phyloP scores from a whole-genome alignment of 495 filamentous ascomycete species.

The Neurospora pannonica region DNA sequence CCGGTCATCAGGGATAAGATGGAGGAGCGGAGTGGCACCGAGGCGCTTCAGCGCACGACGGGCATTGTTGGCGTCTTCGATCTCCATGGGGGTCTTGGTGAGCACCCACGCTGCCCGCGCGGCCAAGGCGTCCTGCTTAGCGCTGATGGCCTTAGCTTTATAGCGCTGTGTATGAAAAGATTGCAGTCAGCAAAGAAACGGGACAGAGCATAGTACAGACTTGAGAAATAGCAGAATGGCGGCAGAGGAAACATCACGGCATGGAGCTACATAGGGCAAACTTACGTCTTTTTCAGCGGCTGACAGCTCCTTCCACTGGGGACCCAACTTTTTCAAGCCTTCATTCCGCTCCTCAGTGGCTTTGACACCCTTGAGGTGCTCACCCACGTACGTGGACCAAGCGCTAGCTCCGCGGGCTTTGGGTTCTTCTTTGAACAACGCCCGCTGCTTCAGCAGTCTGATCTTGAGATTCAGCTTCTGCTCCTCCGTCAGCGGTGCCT shows the following conservation, averaged over 20 bases:
- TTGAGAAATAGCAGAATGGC: neutral
- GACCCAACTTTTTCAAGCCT: neutral
- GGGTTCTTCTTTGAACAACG: constrained; percentile 21
- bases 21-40: neutral
- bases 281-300: constrained; percentile 22
- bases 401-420: neutral
- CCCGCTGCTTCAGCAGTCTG: constrained; percentile 13
- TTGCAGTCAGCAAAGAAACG: neutral
- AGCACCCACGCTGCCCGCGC: constrained; percentile 51
- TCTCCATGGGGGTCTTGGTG: constrained; percentile 44
- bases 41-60: constrained; percentile 39
- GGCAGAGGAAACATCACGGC: neutral
- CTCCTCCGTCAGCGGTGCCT: constrained; percentile 3
- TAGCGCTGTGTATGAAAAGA: constrained; percentile 15
- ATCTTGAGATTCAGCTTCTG: constrained; percentile 7
- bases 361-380: constrained; percentile 11
- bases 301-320: constrained; percentile 19
- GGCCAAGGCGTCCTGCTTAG: constrained; percentile 34
- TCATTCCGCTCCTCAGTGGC: no score
- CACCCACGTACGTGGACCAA: constrained; percentile 15
- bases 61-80: constrained; percentile 55
- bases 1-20: constrained; percentile 47
- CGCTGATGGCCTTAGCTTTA: constrained; percentile 40
- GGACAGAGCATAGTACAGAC: neutral
- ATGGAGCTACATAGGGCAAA: neutral